Evolutionary conservation across 2,329 filamentous ascomycete genomes (phyloP).

Genomic region (Rasamsonia emersonii): DNA sequence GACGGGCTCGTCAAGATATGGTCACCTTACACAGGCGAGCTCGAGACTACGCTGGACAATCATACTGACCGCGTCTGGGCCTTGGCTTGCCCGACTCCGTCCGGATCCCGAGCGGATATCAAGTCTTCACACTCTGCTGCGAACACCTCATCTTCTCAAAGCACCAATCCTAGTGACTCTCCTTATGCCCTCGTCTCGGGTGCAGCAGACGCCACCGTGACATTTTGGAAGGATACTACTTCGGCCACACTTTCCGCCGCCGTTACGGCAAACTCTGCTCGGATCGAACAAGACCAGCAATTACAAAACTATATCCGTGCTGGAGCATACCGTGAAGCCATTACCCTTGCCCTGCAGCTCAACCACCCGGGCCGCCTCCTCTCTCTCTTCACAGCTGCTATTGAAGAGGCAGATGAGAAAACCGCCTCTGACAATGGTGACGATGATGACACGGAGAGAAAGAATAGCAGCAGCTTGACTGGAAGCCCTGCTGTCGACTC

Average conservation of each 20-base stretch:
- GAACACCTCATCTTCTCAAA: not conserved
- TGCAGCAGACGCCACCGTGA: slow-evolving; percentile 83
- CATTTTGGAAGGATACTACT: slow-evolving; percentile 93
- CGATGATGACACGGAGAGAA: slow-evolving; percentile 16
- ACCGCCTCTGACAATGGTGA: slow-evolving; percentile 30
- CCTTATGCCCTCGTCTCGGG: slow-evolving; percentile 73
- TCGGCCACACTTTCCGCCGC: slow-evolving; percentile 66
- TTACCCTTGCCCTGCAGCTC: slow-evolving; percentile 81
- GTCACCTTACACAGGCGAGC: slow-evolving; percentile 78
- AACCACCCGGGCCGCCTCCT: slow-evolving; percentile 89
- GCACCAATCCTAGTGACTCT: slow-evolving; percentile 20
- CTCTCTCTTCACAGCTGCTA: slow-evolving; percentile 71
- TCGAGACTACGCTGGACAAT: slow-evolving; percentile 86
- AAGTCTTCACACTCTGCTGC: slow-evolving; percentile 18
- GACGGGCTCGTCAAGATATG: slow-evolving; percentile 96
- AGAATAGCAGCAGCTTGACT: slow-evolving; percentile 26
- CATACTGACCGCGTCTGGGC: slow-evolving; percentile 96
- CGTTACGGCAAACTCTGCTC: slow-evolving; percentile 63
- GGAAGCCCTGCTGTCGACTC: slow-evolving; percentile 60
- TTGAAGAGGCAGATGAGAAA: slow-evolving; percentile 60
- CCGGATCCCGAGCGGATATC: slow-evolving; percentile 22
- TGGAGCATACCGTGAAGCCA: slow-evolving; percentile 84
- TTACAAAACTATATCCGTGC: slow-evolving; percentile 86
- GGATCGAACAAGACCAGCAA: slow-evolving; percentile 90
- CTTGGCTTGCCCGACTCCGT: slow-evolving; percentile 55